Conservation (phyloP, 2,329 filamentous ascomycete genomes). For the Amphichorda felina region DNA sequence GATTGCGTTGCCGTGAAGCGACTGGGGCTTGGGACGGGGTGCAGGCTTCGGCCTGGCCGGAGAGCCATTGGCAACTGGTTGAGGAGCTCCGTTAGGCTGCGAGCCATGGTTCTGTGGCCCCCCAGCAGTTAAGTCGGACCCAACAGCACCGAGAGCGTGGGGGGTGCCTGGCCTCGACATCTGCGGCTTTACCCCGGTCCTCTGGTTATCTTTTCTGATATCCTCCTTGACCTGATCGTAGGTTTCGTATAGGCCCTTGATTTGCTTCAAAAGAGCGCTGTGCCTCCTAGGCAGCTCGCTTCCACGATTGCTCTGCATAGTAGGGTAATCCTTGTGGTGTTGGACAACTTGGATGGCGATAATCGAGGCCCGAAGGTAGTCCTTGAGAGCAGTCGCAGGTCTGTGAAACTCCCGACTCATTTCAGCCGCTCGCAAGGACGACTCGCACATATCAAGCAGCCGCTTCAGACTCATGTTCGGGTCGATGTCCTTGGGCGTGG, state of each 20-base stretch:
- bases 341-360: slow-evolving; percentile 69
- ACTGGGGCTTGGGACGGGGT: slow-evolving; percentile 56
- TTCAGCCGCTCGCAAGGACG: slow-evolving; percentile 46
- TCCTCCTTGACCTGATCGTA: slow-evolving; percentile 47
- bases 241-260: slow-evolving; percentile 30
- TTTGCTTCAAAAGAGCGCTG: slow-evolving; percentile 34
- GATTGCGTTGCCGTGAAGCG: slow-evolving; percentile 48
- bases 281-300: slow-evolving; percentile 34
- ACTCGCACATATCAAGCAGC: slow-evolving; percentile 40
- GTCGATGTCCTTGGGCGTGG: slow-evolving; percentile 32
- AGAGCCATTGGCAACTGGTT: slow-evolving; percentile 7
- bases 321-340: slow-evolving; percentile 60
- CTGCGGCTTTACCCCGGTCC: slow-evolving; percentile 43
- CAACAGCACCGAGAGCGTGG: not conserved
- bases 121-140: not conserved
- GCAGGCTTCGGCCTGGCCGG: slow-evolving; percentile 26
- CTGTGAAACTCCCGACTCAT: slow-evolving; percentile 50
- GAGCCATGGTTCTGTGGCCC: not conserved
- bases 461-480: slow-evolving; percentile 37
- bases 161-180: not conserved
- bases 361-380: slow-evolving; percentile 73
- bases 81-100: not conserved
- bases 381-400: slow-evolving; percentile 65
- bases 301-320: slow-evolving; percentile 42
- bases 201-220: slow-evolving; percentile 52